Evolutionary conservation across 306 rosid species (phyloP).

Genomic region (Pyrus communis): DNA sequence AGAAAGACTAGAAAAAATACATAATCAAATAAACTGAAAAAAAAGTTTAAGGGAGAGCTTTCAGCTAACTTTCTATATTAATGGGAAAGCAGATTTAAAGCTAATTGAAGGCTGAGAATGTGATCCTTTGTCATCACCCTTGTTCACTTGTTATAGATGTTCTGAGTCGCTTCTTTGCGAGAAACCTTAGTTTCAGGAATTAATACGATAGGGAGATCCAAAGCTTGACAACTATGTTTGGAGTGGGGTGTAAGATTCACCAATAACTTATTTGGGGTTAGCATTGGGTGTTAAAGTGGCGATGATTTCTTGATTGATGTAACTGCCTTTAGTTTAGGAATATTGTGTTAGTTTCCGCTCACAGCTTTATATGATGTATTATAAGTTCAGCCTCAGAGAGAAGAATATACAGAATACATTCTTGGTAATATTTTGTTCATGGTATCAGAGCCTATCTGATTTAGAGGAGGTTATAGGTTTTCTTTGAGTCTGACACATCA

Average conservation of each 20-base stretch:
- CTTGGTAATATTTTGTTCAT: not conserved
- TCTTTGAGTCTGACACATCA: not conserved
- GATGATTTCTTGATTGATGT: no score
- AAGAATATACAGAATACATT: not conserved
- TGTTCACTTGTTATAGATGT: not conserved
- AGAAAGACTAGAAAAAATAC: not conserved
- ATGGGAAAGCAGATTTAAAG: not conserved
- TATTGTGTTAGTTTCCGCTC: not conserved
- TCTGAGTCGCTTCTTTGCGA: not conserved
- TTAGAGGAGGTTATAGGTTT: not conserved
- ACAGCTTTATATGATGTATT: not conserved
- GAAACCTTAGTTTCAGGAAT: not conserved
- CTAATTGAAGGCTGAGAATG: not conserved
- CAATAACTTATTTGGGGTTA: not conserved
- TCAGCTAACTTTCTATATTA: not conserved
- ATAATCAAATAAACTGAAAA: not conserved
- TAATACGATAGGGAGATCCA: not conserved
- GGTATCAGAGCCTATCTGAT: not conserved
- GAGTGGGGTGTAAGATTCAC: not conserved
- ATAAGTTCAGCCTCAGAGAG: not conserved
- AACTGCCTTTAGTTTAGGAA: not conserved
- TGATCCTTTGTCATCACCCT: not conserved
- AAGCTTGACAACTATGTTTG: not conserved
- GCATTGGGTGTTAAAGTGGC: not conserved
- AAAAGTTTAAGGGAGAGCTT: not conserved